These are phyloP conservation scores for Catunica adiposa DNA, from an alignment of 2,329 filamentous ascomycete genomes.

Conservation along the genomic window DNA sequence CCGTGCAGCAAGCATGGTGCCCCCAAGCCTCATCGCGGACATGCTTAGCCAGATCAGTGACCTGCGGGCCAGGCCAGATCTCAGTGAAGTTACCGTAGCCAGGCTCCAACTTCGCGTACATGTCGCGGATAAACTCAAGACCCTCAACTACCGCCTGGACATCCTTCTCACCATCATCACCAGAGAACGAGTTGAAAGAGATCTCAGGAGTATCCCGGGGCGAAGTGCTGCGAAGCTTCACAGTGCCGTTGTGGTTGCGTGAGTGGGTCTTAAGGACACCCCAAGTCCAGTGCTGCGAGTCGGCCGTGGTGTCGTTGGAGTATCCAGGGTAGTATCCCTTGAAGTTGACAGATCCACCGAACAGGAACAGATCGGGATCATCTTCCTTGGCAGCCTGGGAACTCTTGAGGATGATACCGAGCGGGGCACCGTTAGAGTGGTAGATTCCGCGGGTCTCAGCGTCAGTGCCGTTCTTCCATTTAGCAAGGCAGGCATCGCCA, in stretches of 20 bases:
- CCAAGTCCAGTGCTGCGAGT: conserved; percentile 26
- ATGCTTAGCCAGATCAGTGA: conserved; percentile 20
- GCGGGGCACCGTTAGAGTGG: conserved; percentile 14
- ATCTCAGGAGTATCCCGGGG: conserved; percentile 48
- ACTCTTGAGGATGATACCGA: conserved; percentile 14
- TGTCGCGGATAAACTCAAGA: conserved; percentile 20
- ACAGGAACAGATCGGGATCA: conserved; percentile 37
- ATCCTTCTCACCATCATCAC: conserved; percentile 30
- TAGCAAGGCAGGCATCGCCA: conserved; percentile 11
- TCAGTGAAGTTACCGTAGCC: conserved; percentile 13
- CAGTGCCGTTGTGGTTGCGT: conserved; percentile 43
- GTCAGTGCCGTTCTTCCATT: conserved; percentile 8
- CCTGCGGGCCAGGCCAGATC: conserved; percentile 14
- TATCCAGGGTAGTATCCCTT: conserved; percentile 40
- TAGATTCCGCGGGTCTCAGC: conserved; percentile 12
- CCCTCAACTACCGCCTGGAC: conserved; percentile 24
- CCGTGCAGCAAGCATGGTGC: conserved; percentile 41
- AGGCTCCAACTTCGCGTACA: conserved; percentile 17
- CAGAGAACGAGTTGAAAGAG: conserved; percentile 38
- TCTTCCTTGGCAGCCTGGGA: conserved; percentile 16
- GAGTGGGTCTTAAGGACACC: conserved; percentile 35
- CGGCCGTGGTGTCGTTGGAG: conserved; percentile 27
- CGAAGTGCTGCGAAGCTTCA: conserved; percentile 41
- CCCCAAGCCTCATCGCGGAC: conserved; percentile 30
- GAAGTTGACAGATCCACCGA: conserved; percentile 38